Percentiles rank a stretch among this genome's conserved stretches.
Conservation (phyloP, 768 basidiomycete genomes). For the Naganishia friedmannii region DNA sequence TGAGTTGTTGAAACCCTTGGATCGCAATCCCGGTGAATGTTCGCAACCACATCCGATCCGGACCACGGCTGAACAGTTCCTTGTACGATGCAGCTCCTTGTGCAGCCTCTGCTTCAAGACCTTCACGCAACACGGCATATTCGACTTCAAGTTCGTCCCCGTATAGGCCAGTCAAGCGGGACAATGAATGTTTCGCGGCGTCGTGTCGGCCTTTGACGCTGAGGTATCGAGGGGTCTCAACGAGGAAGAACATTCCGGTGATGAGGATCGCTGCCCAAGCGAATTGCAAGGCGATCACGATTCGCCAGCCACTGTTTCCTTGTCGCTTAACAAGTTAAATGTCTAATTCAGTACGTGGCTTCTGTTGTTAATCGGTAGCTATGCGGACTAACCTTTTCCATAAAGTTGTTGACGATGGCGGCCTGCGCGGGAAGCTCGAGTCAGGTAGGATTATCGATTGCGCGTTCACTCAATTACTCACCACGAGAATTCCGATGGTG, state of each 20-base stretch:
- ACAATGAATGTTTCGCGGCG: constrained; percentile 65
- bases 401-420: constrained; percentile 75
- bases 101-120: constrained; percentile 61
- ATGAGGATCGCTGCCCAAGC: constrained; percentile 66
- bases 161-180: constrained; percentile 63
- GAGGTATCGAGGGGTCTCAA: constrained; percentile 76
- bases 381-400: constrained; percentile 60
- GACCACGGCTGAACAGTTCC: constrained; percentile 36
- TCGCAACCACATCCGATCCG: constrained; percentile 67
- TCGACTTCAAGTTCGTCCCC: constrained; percentile 55
- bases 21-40: constrained; percentile 50
- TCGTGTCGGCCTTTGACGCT: constrained; percentile 59
- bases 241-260: constrained; percentile 68
- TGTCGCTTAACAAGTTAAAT: constrained; percentile 42
- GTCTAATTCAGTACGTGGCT: not conserved
- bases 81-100: constrained; percentile 71
- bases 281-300: constrained; percentile 64
- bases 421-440: constrained; percentile 51
- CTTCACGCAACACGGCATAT: constrained; percentile 1
- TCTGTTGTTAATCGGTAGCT: too few species aligned
- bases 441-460: not conserved
- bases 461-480: not conserved
- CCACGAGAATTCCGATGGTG: constrained; percentile 42
- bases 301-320: constrained; percentile 67
- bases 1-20: not conserved